phyloP scores from a whole-genome alignment of 768 basidiomycete species.

The Xanthoconium stramineum region DNA sequence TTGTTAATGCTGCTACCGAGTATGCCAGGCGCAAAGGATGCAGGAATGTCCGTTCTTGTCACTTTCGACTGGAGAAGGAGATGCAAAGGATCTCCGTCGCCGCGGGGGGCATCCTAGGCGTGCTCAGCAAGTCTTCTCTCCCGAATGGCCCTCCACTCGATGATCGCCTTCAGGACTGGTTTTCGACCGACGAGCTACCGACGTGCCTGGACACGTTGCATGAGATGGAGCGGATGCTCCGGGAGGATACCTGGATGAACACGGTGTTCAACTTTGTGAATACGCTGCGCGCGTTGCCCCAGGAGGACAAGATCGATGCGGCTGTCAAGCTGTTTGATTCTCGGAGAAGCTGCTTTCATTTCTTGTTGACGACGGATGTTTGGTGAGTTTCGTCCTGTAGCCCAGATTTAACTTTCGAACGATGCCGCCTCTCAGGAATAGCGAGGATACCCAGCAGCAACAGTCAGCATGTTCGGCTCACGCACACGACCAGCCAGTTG shows the following conservation, averaged over 20 bases:
- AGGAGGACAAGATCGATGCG: slow-evolving; percentile 5
- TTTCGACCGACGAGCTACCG: slow-evolving; percentile 3
- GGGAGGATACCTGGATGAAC: neutral
- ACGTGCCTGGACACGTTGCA: slow-evolving; percentile 4
- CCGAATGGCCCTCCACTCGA: slow-evolving; percentile 2
- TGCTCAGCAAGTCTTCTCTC: slow-evolving; percentile 1
- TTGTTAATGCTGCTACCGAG: neutral
- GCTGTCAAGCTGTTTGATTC: slow-evolving; percentile 7
- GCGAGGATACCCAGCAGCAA: neutral
- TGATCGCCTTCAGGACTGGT: slow-evolving; percentile 10
- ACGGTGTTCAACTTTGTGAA: neutral
- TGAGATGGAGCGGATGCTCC: slow-evolving; percentile 9
- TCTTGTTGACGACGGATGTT: slow-evolving; percentile 5
- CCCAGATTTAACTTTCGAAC: neutral
- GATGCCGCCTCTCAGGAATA: neutral
- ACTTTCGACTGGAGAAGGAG: slow-evolving; percentile 14
- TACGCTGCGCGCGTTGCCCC: neutral
- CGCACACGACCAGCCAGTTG: neutral
- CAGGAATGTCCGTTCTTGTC: neutral
- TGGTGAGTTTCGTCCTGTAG: slow-evolving; percentile 1
- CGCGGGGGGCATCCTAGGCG: neutral
- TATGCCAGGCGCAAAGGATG: neutral
- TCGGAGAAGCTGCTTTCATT: slow-evolving; percentile 3
- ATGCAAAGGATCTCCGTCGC: slow-evolving; percentile 10
- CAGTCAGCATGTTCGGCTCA: neutral